A percentile compares a stretch with the other conserved stretches of the same genome.
Conservation (phyloP, 2,329 filamentous ascomycete genomes). For the Diaporthe sp. region DNA sequence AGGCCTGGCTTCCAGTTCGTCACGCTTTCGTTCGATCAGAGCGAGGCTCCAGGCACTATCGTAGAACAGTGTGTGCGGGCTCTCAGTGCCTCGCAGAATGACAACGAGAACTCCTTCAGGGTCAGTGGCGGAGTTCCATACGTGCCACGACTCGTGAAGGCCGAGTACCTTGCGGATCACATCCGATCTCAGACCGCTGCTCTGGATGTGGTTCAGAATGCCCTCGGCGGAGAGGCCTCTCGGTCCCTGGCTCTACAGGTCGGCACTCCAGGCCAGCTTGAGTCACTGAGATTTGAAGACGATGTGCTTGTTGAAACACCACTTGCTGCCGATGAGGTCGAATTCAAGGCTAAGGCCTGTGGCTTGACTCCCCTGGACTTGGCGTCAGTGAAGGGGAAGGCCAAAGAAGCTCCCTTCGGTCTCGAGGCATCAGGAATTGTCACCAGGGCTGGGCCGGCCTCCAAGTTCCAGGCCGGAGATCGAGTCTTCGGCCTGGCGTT, state of each 20-base stretch:
- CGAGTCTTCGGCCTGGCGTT: constrained; percentile 45
- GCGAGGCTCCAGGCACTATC: constrained; percentile 30
- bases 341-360: constrained; percentile 44
- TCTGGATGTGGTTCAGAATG: constrained; percentile 21
- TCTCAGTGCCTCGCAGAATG: constrained; percentile 26
- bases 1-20: constrained; percentile 42
- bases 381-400: constrained; percentile 38
- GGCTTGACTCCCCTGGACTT: constrained; percentile 44
- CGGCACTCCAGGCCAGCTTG: constrained; percentile 42
- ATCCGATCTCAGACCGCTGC: constrained; percentile 42
- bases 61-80: constrained; percentile 39
- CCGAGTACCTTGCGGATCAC: constrained; percentile 41
- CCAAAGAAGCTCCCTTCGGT: constrained; percentile 34
- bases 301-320: constrained; percentile 36
- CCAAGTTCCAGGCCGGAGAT: constrained; percentile 43
- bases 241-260: constrained; percentile 37
- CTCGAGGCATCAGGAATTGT: constrained; percentile 46
- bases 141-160: constrained; percentile 43
- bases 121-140: constrained; percentile 36
- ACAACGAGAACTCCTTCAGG: constrained; percentile 46
- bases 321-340: constrained; percentile 44
- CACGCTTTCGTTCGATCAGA: constrained; percentile 44
- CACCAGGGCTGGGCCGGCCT: constrained; percentile 40
- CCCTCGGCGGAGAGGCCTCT: constrained; percentile 19
- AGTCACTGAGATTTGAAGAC: constrained; percentile 45